A percentile compares a stretch with the other conserved stretches of the same genome.
Evolutionary conservation across 2,329 filamentous ascomycete genomes (phyloP).

Genomic region (Ilyonectria mors-panacis): DNA sequence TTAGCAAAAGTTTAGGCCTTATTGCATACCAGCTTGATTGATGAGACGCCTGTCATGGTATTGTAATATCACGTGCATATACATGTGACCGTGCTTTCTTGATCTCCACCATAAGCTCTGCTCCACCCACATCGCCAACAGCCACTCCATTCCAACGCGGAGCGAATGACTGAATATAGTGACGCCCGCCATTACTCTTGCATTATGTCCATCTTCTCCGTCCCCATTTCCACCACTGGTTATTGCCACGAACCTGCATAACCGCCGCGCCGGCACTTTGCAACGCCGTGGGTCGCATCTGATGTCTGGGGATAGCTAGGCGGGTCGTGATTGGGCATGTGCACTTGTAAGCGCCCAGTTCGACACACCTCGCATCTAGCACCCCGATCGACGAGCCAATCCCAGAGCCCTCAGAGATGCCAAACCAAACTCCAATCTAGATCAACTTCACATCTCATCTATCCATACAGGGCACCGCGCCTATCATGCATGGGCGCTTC

Average conservation of each 20-base stretch:
- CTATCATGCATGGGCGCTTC: constrained; percentile 48
- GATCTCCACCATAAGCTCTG: neutral
- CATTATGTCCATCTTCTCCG: constrained; percentile 4
- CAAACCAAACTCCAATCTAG: constrained; percentile 35
- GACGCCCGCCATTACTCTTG: constrained; percentile 20
- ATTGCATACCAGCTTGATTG: no score
- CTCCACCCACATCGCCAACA: neutral
- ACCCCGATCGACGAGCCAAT: constrained; percentile 37
- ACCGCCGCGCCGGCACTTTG: constrained; percentile 38
- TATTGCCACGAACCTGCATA: constrained; percentile 33
- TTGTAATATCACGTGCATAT: neutral
- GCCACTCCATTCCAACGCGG: neutral
- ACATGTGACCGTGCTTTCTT: neutral
- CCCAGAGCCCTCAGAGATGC: constrained; percentile 22
- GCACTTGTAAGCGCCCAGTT: constrained; percentile 41
- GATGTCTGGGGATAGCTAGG: constrained; percentile 11
- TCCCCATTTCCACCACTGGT: constrained; percentile 26
- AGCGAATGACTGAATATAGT: constrained; percentile 3
- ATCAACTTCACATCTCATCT: constrained; percentile 25
- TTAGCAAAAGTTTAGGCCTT: no score
- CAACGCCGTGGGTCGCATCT: constrained; percentile 35
- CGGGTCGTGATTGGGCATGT: constrained; percentile 37
- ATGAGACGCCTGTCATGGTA: neutral
- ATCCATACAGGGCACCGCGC: constrained; percentile 36
- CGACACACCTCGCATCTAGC: constrained; percentile 30